phyloP scores from a whole-genome alignment of 2,329 filamentous ascomycete genomes.

The Arthrobotrys sinensis region DNA sequence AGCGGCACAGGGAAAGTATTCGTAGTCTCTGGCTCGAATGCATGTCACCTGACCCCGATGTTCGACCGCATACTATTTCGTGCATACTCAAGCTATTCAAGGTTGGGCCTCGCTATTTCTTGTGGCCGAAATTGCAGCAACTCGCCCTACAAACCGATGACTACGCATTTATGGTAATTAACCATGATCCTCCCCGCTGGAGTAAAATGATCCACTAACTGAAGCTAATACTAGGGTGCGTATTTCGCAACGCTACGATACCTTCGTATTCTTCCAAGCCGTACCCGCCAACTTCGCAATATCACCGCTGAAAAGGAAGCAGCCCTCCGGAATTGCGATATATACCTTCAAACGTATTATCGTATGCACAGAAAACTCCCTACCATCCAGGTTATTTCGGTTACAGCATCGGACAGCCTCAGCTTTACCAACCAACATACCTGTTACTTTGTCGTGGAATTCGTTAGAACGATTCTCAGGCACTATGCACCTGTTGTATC shows the following conservation, averaged over 20 bases:
- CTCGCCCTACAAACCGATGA: conserved; percentile 24
- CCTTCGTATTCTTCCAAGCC: conserved; percentile 26
- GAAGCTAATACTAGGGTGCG: background rate
- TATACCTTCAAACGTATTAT: background rate
- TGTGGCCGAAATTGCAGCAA: conserved; percentile 31
- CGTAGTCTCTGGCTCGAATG: conserved; percentile 35
- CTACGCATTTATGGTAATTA: conserved; percentile 10
- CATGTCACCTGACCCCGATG: background rate
- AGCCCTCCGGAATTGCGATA: conserved; percentile 8
- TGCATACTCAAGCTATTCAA: conserved; percentile 6
- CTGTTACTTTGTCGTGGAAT: conserved; percentile 40
- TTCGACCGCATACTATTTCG: background rate
- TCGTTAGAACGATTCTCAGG: conserved; percentile 24
- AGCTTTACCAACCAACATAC: background rate
- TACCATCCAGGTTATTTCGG: conserved; percentile 31
- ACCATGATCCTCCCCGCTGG: background rate
- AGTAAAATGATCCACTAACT: background rate
- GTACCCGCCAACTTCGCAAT: conserved; percentile 7
- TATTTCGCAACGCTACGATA: conserved; percentile 8
- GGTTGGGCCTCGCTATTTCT: background rate
- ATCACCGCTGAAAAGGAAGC: conserved; percentile 18
- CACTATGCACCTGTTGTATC: conserved; percentile 20
- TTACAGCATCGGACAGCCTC: conserved; percentile 14
- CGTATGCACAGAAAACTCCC: background rate
- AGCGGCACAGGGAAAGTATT: conserved; percentile 1